Base-by-base conservation (phyloP, 345 rosid genomes). In the Eucalyptus pauciflora region DNA sequence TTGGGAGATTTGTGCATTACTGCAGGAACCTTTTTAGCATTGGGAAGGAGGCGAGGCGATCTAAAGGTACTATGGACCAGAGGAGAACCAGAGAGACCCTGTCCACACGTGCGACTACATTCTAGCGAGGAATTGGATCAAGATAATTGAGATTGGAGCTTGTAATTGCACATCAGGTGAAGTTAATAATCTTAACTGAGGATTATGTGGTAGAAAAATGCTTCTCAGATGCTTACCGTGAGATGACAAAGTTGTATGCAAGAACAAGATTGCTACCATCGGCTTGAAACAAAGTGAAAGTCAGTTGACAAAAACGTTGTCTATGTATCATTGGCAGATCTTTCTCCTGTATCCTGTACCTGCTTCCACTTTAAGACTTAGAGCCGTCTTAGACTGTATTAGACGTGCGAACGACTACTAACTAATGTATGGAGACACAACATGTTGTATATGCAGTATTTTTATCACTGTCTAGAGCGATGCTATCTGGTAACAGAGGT, bases 11-110 rank as follows among this genome's bases (percentile, higher is more conserved):
- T 27, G 58, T 13, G 22, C 43, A 15, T 90, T 81, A 64, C 41
- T 91, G 93, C 94, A 97, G 99, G 99, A 86, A 97, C 98, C 10
- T 92, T 98, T 91, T 80, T 97, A 90, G 86, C 94, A 5, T 45
- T 98, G 87, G 98, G 97, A 89, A 92, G 87, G 92, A 94, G 94
- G 92, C 91, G 99, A 90, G 97, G 96, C 3, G 98, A 97, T 80
- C 96, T 98, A 43, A 90, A 92, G 91, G 87, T 93, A 31, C 93
- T 97, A 25, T 98, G 99, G 99, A 93, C 93, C 29, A 94, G 91
- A 87, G 99, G 99, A 90, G 97, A 94, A 86, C 99, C 97, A 6
- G 95, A 94, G 89, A 93, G 97, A 80, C 95, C 94, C 45, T 97
- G 99, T 90, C 95, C 94, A 27, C 99, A 96, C 48, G 86, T 95